Evolutionary conservation across 192 early-diverging fungal species (phyloP).

Genomic region (Polychytrium aggregatum): DNA sequence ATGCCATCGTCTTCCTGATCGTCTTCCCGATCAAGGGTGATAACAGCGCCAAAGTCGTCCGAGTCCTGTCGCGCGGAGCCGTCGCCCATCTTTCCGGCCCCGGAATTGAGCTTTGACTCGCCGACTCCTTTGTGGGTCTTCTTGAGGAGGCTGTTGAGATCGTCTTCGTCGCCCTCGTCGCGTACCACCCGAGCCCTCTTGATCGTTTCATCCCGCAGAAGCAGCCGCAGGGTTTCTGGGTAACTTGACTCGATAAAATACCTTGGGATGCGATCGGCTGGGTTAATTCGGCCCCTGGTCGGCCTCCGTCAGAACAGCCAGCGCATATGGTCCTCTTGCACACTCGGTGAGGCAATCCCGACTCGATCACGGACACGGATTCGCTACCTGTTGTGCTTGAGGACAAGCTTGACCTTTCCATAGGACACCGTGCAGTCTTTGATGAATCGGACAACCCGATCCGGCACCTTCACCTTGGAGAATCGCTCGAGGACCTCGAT

Average conservation of each 20-base stretch:
- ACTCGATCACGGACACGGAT: not conserved
- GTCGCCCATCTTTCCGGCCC: constrained; percentile 1
- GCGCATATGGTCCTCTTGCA: not conserved
- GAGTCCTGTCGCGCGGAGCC: constrained; percentile 9
- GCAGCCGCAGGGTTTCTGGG: constrained; percentile 72
- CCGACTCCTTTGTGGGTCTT: not conserved
- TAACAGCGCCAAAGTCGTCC: constrained; percentile 39
- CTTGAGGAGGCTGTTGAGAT: not conserved
- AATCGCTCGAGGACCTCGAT: constrained; percentile 74
- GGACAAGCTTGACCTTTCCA: constrained; percentile 92
- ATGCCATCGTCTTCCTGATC: constrained; percentile 36
- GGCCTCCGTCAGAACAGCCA: too few relatives aligned
- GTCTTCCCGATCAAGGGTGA: constrained; percentile 38
- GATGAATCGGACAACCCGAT: constrained; percentile 67
- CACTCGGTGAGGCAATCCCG: not conserved
- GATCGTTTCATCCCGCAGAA: constrained; percentile 73
- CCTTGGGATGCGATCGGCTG: constrained; percentile 12
- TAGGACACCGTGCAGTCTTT: constrained; percentile 83
- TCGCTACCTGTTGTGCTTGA: constrained; percentile 76
- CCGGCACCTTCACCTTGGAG: constrained; percentile 69
- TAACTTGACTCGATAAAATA: constrained; percentile 93
- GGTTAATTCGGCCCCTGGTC: not conserved
- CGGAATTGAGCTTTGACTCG: constrained; percentile 1
- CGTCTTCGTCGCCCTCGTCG: constrained; percentile 21
- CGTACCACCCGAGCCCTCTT: constrained; percentile 50